Percentiles rank a stretch among this genome's conserved stretches.
These are phyloP conservation scores for Anastatica hierochuntica DNA, from an alignment of 345 rosid species.

Conservation along the genomic window DNA sequence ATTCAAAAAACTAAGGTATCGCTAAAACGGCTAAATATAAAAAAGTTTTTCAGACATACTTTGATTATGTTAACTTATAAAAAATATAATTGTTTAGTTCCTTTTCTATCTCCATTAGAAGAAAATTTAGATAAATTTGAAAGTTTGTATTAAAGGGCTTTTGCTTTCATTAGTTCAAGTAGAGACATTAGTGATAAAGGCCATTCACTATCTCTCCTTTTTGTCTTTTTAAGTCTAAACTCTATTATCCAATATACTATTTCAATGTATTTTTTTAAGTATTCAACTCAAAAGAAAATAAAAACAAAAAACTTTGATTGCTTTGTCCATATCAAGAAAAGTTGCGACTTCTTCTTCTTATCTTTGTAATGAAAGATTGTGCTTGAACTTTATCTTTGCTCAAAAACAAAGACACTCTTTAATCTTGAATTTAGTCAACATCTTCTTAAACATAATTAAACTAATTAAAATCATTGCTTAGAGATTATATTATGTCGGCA, in stretches of 20 bases:
- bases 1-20: too few species aligned
- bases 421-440: not conserved
- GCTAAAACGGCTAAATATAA: too few species aligned
- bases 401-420: not conserved
- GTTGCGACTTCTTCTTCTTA: not conserved
- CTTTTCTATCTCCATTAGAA: too few species aligned
- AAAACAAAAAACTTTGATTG: not conserved
- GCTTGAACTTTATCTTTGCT: constrained; percentile 4
- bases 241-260: not conserved
- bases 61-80: too few species aligned
- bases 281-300: not conserved
- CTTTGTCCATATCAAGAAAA: not conserved
- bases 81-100: too few species aligned
- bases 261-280: not conserved
- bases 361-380: not conserved
- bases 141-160: too few species aligned
- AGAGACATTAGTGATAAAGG: constrained; percentile 5
- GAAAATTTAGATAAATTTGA: too few species aligned
- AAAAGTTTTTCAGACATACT: too few species aligned
- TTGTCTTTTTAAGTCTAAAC: not conserved
- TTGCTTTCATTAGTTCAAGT: not conserved
- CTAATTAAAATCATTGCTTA: not conserved
- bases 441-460: constrained; percentile 1
- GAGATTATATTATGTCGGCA: constrained; percentile 15
- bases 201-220: not conserved